These are phyloP conservation scores for Saururus chinensis DNA, from an alignment of 164 flowering plant species.

Conservation along the genomic window DNA sequence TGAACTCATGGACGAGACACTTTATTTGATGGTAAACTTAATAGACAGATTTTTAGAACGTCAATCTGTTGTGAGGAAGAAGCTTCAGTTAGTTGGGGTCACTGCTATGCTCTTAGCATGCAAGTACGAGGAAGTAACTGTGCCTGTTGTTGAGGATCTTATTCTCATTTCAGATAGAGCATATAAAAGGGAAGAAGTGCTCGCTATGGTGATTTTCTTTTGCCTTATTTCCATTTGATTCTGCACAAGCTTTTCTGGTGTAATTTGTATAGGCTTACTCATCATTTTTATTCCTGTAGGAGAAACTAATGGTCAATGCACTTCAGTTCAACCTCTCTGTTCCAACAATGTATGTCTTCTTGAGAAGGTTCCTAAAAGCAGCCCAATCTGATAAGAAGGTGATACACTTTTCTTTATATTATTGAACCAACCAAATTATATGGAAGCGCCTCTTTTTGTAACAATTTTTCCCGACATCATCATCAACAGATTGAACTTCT, in stretches of 20 bases:
- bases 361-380: conserved; percentile 79
- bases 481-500: conserved; percentile 60
- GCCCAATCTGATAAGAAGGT: conserved; percentile 70
- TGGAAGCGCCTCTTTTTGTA: not conserved
- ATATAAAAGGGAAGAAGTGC: conserved; percentile 61
- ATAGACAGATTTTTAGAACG: conserved; percentile 66
- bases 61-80: conserved; percentile 55
- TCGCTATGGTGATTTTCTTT: conserved; percentile 52
- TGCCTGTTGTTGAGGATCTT: conserved; percentile 82
- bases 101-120: conserved; percentile 90
- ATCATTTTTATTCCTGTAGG: conserved; percentile 35
- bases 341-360: conserved; percentile 76
- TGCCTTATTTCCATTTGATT: not conserved
- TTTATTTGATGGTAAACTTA: conserved; percentile 66
- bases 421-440: no score
- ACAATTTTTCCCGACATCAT: not conserved
- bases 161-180: conserved; percentile 78
- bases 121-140: conserved; percentile 84
- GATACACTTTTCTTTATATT: no score
- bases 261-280: not conserved
- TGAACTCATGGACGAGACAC: conserved; percentile 77
- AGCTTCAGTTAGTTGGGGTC: conserved; percentile 80
- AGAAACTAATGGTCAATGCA: conserved; percentile 59
- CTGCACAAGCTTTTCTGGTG: not conserved
- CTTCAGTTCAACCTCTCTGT: conserved; percentile 63